Percentiles rank a stretch among this genome's conserved stretches.
Conservation (phyloP, 2,329 filamentous ascomycete species). For the Domatiomyces globalis region DNA sequence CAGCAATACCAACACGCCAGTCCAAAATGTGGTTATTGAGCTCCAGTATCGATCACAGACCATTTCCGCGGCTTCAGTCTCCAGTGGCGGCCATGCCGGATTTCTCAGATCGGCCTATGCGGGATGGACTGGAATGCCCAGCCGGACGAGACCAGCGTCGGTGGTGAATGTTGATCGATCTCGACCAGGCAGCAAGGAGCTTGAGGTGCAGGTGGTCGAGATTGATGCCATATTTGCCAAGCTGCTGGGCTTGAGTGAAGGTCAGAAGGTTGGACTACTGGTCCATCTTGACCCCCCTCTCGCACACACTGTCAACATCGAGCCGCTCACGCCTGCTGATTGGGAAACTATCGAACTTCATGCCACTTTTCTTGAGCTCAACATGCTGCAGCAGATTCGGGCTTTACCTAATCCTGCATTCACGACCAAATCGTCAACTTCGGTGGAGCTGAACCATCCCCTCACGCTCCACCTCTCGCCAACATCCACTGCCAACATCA, state of each 20-base stretch:
- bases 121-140: slow-evolving; percentile 97
- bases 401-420: slow-evolving; percentile 77
- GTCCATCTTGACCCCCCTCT: slow-evolving; percentile 83
- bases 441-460: slow-evolving; percentile 51
- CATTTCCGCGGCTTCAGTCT: slow-evolving; percentile 32
- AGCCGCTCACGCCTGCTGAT: slow-evolving; percentile 84
- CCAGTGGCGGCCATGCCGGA: slow-evolving; percentile 33
- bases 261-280: slow-evolving; percentile 55
- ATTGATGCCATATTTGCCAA: slow-evolving; percentile 73
- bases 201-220: slow-evolving; percentile 66
- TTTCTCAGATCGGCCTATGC: slow-evolving; percentile 62
- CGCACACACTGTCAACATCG: slow-evolving; percentile 90
- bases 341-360: slow-evolving; percentile 98
- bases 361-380: slow-evolving; percentile 86
- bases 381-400: slow-evolving; percentile 82
- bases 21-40: slow-evolving; percentile 93
- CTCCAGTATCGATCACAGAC: slow-evolving; percentile 56
- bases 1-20: slow-evolving; percentile 73
- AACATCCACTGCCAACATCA: slow-evolving; percentile 87
- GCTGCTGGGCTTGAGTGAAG: slow-evolving; percentile 62
- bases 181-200: slow-evolving; percentile 63
- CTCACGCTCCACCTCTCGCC: slow-evolving; percentile 87
- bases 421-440: slow-evolving; percentile 32
- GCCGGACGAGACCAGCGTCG: slow-evolving; percentile 64
- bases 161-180: slow-evolving; percentile 40